Conservation (phyloP, 371 early-diverging fungal genomes). For the Ordospora colligata region DNA sequence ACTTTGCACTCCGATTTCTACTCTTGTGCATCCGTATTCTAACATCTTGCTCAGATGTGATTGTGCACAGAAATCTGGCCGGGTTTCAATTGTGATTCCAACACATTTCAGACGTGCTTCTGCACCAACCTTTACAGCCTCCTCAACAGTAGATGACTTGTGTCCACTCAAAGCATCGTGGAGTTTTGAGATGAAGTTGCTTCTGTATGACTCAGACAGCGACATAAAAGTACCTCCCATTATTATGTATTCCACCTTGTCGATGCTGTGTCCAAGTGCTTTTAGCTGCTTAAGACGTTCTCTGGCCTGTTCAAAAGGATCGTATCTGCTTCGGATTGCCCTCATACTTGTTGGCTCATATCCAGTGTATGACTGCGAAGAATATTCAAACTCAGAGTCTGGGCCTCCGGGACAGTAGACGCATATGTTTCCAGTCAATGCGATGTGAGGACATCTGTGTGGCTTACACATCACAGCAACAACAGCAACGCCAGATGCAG, state of each 20-base stretch:
- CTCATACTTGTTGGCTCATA: slow-evolving; percentile 99
- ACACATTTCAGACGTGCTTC: slow-evolving; percentile 90
- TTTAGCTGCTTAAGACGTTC: slow-evolving; percentile 88
- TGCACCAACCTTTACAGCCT: slow-evolving; percentile 78
- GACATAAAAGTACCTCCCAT: slow-evolving; percentile 99
- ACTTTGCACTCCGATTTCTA: slow-evolving; percentile 98
- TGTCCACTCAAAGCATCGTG: slow-evolving; percentile 94
- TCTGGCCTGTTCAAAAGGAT: slow-evolving; percentile 90
- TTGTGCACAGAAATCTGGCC: slow-evolving; percentile 94
- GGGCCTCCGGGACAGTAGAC: slow-evolving; percentile 97
- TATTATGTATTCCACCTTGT: slow-evolving; percentile 95
- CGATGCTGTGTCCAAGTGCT: slow-evolving; percentile 84
- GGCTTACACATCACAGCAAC: slow-evolving; percentile 99
- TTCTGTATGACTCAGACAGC: slow-evolving; percentile 79
- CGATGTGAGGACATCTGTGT: slow-evolving; percentile 98
- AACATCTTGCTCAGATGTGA: slow-evolving; percentile 95
- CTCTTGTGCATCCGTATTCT: slow-evolving; percentile 93
- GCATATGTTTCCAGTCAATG: slow-evolving; percentile 98
- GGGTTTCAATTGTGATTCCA: slow-evolving; percentile 98
- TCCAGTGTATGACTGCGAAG: slow-evolving; percentile 98
- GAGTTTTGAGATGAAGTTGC: slow-evolving; percentile 88
- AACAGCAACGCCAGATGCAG: slow-evolving; percentile 94
- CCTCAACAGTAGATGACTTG: slow-evolving; percentile 73
- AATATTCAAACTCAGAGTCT: slow-evolving; percentile 99
- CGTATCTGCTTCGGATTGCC: slow-evolving; percentile 93